Conservation (phyloP, 2,329 filamentous ascomycete species). For the Talaromyces pinophilus region DNA sequence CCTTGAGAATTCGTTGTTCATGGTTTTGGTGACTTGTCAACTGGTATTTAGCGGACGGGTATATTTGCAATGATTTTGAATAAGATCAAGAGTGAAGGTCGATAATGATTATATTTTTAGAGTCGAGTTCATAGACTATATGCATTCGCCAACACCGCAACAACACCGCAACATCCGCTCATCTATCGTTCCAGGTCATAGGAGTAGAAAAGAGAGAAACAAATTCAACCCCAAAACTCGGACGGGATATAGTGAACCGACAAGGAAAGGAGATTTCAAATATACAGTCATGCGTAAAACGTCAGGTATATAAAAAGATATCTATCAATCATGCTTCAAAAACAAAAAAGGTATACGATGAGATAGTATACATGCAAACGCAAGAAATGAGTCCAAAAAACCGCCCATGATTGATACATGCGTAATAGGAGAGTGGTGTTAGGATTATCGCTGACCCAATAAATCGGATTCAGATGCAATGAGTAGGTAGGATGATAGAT, state of each 20-base stretch:
- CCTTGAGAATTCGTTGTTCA: neutral
- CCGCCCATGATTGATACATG: slow-evolving; percentile 9
- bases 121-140: neutral
- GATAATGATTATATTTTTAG: neutral
- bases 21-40: neutral
- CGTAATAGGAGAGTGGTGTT: neutral
- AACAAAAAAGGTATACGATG: slow-evolving; percentile 4
- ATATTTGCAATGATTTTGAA: neutral
- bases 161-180: neutral
- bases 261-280: neutral
- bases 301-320: slow-evolving; percentile 3
- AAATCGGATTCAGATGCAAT: neutral
- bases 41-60: neutral
- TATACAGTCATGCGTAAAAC: slow-evolving; percentile 10
- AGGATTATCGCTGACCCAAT: neutral
- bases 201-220: neutral
- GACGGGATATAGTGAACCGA: neutral
- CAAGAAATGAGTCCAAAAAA: slow-evolving; percentile 5
- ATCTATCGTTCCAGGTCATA: neutral
- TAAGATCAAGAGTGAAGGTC: neutral
- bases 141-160: neutral
- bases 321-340: slow-evolving; percentile 12
- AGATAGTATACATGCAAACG: slow-evolving; percentile 1
- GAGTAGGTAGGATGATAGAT: neutral
- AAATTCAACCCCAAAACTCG: neutral